phyloP scores from a whole-genome alignment of 768 basidiomycete species.

The Mycena pura region DNA sequence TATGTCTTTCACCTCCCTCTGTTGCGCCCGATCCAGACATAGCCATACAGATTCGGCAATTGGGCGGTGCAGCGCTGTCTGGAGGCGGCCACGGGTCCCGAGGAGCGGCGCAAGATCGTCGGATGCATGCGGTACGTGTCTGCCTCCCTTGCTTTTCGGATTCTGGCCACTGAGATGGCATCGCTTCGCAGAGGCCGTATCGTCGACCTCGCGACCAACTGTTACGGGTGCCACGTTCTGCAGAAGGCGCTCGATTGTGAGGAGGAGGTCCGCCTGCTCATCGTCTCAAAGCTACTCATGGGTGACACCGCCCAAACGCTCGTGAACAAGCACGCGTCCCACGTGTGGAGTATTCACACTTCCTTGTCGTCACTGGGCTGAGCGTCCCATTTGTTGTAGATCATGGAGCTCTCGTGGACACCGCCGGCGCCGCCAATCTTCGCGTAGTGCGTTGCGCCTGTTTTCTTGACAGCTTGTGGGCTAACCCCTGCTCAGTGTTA shows the following conservation, averaged over 20 bases:
- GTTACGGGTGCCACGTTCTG: slow-evolving; percentile 88
- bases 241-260: slow-evolving; percentile 93
- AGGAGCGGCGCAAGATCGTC: slow-evolving; percentile 83
- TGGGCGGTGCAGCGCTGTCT: slow-evolving; percentile 91
- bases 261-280: slow-evolving; percentile 81
- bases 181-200: slow-evolving; percentile 66
- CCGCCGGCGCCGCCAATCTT: slow-evolving; percentile 89
- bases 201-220: slow-evolving; percentile 87
- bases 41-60: slow-evolving; percentile 77
- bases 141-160: background rate
- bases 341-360: slow-evolving; percentile 72
- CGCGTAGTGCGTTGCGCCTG: slow-evolving; percentile 72
- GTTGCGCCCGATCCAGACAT: too few species aligned
- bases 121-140: slow-evolving; percentile 78
- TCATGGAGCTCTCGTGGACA: slow-evolving; percentile 91
- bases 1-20: too few species aligned
- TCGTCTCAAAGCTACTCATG: slow-evolving; percentile 83
- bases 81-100: slow-evolving; percentile 75
- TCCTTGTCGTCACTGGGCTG: slow-evolving; percentile 15
- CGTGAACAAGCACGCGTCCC: slow-evolving; percentile 90
- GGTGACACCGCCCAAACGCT: slow-evolving; percentile 87
- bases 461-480: slow-evolving; percentile 13
- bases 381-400: slow-evolving; percentile 55
- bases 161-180: slow-evolving; percentile 11
- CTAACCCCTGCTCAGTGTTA: slow-evolving; percentile 59